Evolutionary conservation across 441 rosid species (phyloP), one percentile per base, ranked within the genome.

Genomic region (California macrophylla): DNA sequence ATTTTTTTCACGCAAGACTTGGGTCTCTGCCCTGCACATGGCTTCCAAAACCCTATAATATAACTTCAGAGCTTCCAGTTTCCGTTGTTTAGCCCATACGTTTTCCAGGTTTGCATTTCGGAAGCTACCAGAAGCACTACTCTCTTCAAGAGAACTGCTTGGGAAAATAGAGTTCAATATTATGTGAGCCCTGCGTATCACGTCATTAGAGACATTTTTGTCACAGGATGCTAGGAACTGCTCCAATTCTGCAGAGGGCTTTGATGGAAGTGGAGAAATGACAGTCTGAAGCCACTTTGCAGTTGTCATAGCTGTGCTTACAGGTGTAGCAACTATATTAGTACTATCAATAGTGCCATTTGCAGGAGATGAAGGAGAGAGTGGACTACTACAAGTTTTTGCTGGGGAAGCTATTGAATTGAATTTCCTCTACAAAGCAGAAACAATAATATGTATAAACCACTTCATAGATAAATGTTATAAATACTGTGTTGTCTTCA

Each of bases 111-210:
- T 92, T 67, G 87, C 85, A 56, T 20, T 54, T 9, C 61, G 25
- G 1, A 54, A 7, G 61, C 61, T 54, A 18, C 61, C 61, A 21
- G 61, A 54, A 54, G 26, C 12, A 54, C 13, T 20, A 12, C 81
- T 87, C 74, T 88, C 97, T 45, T 89, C 88, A 38, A 82, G 70
- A 58, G 86, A 74, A 75, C 86, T 87, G 74, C 87, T 86, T 0
- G 98, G 99, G 72, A 92, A 92, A 77, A 90, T 90, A 72, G 98
- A 98, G 78, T 92, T 96, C 80, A 90, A 60, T 72, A 94, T 92
- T 78, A 94, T 85, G 26, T 84, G 83, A 69, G 97, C 99, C 80
- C 99, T 92, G 25, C 86, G 87, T 26, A 76, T 77, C 75, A 92
- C 89, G 76, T 90, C 98, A 82, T 66, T 76, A 45, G 92, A 87